Evolutionary conservation across 352 stramenopile genomes (phyloP).

Genomic region (Aphanomyces invadans): DNA sequence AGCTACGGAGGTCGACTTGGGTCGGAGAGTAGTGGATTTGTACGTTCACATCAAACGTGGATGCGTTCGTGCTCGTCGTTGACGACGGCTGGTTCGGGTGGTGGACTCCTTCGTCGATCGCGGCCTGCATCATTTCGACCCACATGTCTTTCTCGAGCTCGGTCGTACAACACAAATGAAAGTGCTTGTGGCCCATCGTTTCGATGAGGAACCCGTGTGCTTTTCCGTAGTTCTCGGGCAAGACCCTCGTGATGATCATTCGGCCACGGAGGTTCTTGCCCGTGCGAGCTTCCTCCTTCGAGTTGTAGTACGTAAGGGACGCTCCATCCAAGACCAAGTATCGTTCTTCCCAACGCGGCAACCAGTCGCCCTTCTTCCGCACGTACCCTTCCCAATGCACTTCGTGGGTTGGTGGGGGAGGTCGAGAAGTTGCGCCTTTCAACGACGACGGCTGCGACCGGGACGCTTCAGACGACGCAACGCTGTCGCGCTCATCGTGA

Average conservation of each 20-base stretch:
- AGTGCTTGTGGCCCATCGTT: slow-evolving; percentile 83
- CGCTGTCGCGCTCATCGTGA: background rate
- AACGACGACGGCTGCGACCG: background rate
- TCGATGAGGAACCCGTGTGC: slow-evolving; percentile 82
- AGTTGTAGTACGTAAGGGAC: slow-evolving; percentile 23
- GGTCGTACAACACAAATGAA: slow-evolving; percentile 79
- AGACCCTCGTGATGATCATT: slow-evolving; percentile 45
- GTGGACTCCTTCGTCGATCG: slow-evolving; percentile 62
- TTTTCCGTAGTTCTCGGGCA: slow-evolving; percentile 48
- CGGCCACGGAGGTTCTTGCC: slow-evolving; percentile 43
- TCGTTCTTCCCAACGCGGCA: slow-evolving; percentile 67
- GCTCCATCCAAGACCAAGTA: slow-evolving; percentile 55
- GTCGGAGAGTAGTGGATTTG: slow-evolving; percentile 34
- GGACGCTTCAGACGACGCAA: background rate
- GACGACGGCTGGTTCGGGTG: slow-evolving; percentile 24
- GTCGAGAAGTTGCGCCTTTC: background rate
- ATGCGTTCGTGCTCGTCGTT: background rate
- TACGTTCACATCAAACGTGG: slow-evolving; percentile 1
- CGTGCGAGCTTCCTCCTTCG: slow-evolving; percentile 6
- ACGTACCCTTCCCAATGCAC: slow-evolving; percentile 46
- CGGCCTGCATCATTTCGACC: slow-evolving; percentile 87
- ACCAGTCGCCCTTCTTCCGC: slow-evolving; percentile 67
- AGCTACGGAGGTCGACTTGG: slow-evolving; percentile 76
- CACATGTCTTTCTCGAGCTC: slow-evolving; percentile 88
- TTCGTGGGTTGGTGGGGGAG: slow-evolving; percentile 3